A percentile compares a stretch with the other conserved stretches of the same genome.
phyloP scores from a whole-genome alignment of 495 filamentous ascomycete genomes.

The Penicillium arizonense region DNA sequence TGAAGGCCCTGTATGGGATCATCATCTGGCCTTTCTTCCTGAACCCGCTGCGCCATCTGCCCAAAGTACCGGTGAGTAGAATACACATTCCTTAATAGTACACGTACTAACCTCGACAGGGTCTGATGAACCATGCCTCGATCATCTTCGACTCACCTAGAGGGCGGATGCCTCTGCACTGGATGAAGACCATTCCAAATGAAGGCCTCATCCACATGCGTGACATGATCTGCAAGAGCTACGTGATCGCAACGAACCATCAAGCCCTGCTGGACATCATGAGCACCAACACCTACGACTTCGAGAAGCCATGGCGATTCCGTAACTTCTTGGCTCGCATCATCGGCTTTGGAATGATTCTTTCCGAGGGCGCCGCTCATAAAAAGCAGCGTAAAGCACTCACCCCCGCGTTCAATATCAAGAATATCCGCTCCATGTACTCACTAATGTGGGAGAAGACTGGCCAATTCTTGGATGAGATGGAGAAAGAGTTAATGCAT shows the following conservation, averaged over 20 bases:
- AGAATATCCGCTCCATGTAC: slow-evolving; percentile 81
- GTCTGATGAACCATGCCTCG: slow-evolving; percentile 54
- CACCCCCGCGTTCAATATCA: slow-evolving; percentile 79
- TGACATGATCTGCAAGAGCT: slow-evolving; percentile 32
- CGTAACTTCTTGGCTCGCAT: slow-evolving; percentile 61
- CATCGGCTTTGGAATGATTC: slow-evolving; percentile 72
- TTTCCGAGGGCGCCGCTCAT: slow-evolving; percentile 82
- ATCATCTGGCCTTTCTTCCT: slow-evolving; percentile 70
- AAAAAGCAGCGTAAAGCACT: slow-evolving; percentile 68
- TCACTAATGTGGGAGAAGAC: slow-evolving; percentile 72
- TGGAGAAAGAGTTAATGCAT: slow-evolving; percentile 39
- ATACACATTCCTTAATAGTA: background rate
- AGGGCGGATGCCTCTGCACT: slow-evolving; percentile 61
- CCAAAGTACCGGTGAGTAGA: slow-evolving; percentile 49
- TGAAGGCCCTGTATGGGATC: slow-evolving; percentile 45
- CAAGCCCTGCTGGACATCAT: slow-evolving; percentile 54
- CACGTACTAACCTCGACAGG: slow-evolving; percentile 27
- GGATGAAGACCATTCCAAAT: slow-evolving; percentile 76
- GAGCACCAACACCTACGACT: slow-evolving; percentile 54
- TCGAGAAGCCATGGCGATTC: slow-evolving; percentile 47
- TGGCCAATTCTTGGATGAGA: slow-evolving; percentile 34
- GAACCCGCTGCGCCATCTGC: slow-evolving; percentile 68
- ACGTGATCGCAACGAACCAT: slow-evolving; percentile 41
- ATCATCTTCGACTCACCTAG: slow-evolving; percentile 56
- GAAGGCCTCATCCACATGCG: slow-evolving; percentile 82